These are phyloP conservation scores for Tricholoma flavovirens DNA, from an alignment of 768 basidiomycete species.

Conservation along the genomic window DNA sequence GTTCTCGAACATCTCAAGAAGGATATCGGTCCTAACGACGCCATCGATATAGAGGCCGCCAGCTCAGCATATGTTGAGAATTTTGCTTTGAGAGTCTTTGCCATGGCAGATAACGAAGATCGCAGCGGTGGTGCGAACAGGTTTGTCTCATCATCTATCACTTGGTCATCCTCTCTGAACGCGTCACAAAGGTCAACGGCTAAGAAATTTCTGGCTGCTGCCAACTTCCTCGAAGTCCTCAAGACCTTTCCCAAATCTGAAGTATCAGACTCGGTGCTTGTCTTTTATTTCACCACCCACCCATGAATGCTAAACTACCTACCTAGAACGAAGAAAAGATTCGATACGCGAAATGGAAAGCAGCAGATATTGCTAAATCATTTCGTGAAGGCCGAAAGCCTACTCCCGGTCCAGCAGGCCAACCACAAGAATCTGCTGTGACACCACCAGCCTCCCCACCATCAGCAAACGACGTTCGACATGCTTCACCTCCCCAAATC, in stretches of 20 bases:
- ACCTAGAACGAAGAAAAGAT: slow-evolving; percentile 79
- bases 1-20: slow-evolving; percentile 77
- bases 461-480: slow-evolving; percentile 7
- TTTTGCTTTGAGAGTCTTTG: slow-evolving; percentile 90
- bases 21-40: slow-evolving; percentile 68
- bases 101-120: slow-evolving; percentile 87
- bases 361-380: slow-evolving; percentile 90
- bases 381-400: slow-evolving; percentile 90
- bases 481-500: slow-evolving; percentile 17
- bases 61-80: slow-evolving; percentile 91
- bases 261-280: slow-evolving; percentile 51
- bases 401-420: slow-evolving; percentile 67
- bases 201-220: slow-evolving; percentile 90
- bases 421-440: slow-evolving; percentile 17
- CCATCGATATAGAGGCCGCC: slow-evolving; percentile 75
- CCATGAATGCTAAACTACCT: neutral
- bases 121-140: slow-evolving; percentile 69
- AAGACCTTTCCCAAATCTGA: slow-evolving; percentile 63
- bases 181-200: slow-evolving; percentile 71
- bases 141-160: slow-evolving; percentile 31
- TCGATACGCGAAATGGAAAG: slow-evolving; percentile 96
- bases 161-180: slow-evolving; percentile 2
- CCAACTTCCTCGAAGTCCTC: slow-evolving; percentile 90
- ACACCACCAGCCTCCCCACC: slow-evolving; percentile 7
- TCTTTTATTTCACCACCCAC: neutral